phyloP scores from a whole-genome alignment of 2,329 filamentous ascomycete genomes.

The Fusarium nelsonii region DNA sequence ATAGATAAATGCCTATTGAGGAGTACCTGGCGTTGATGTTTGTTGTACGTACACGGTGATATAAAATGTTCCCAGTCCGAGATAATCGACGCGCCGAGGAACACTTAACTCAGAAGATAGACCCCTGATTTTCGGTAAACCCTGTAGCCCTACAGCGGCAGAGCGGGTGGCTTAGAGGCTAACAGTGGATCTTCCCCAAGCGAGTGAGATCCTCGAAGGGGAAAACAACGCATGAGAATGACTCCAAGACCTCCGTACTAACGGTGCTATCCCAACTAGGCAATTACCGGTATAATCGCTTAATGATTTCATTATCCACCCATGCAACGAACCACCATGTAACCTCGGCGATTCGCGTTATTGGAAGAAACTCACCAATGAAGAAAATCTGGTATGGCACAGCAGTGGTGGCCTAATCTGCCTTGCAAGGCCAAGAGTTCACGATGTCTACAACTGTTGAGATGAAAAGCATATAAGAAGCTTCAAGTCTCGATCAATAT shows the following conservation, averaged over 20 bases:
- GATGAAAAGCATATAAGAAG: neutral
- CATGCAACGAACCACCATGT: neutral
- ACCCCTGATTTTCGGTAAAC: neutral
- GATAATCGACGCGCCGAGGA: neutral
- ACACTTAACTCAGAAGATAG: too few species aligned
- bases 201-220: neutral
- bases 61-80: fast-evolving
- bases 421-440: neutral
- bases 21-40: neutral
- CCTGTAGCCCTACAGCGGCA: neutral
- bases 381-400: neutral
- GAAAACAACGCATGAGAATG: neutral
- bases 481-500: fast-evolving
- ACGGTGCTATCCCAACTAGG: neutral
- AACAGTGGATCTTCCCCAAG: neutral
- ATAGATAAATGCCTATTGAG: fast-evolving
- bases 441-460: neutral
- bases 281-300: neutral
- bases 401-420: conserved; percentile 1
- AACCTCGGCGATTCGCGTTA: neutral
- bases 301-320: neutral
- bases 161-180: neutral
- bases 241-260: neutral
- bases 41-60: neutral
- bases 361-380: neutral